Conservation (phyloP, 1,284 basidiomycete genomes). For the Cryptococcus amylolentus region DNA sequence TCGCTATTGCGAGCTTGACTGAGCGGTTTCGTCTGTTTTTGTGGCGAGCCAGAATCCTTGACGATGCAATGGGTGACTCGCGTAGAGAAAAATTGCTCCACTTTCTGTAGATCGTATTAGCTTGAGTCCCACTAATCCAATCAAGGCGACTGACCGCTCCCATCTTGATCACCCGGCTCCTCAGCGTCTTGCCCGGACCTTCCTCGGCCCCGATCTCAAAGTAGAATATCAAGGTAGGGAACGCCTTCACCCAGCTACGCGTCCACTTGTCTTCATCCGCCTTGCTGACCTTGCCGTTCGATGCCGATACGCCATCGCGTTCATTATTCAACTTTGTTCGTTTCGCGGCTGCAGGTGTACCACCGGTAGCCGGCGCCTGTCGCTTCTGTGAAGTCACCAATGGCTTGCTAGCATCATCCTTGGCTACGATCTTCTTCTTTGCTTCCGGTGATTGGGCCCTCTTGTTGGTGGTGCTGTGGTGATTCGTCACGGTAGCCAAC, state of each 20-base stretch:
- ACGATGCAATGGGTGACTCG: slow-evolving; percentile 78
- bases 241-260: slow-evolving; percentile 76
- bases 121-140: not conserved
- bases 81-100: slow-evolving; percentile 82
- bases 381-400: slow-evolving; percentile 6
- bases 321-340: slow-evolving; percentile 7
- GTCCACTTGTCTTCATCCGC: slow-evolving; percentile 67
- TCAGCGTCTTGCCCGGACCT: slow-evolving; percentile 55
- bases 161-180: slow-evolving; percentile 60
- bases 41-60: slow-evolving; percentile 26
- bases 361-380: not conserved
- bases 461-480: not conserved
- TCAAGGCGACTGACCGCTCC: slow-evolving; percentile 64
- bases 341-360: not conserved
- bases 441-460: slow-evolving; percentile 9
- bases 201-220: slow-evolving; percentile 60
- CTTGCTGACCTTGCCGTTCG: not conserved
- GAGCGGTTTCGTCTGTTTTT: slow-evolving; percentile 52
- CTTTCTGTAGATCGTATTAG: slow-evolving; percentile 53
- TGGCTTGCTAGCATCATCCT: not conserved
- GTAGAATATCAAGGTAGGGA: slow-evolving; percentile 80
- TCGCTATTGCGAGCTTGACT: slow-evolving; percentile 15
- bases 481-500: slow-evolving; percentile 13
- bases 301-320: not conserved
- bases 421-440: not conserved